Conservation (phyloP, 2,329 filamentous ascomycete species). For the Laburnicola sp. region DNA sequence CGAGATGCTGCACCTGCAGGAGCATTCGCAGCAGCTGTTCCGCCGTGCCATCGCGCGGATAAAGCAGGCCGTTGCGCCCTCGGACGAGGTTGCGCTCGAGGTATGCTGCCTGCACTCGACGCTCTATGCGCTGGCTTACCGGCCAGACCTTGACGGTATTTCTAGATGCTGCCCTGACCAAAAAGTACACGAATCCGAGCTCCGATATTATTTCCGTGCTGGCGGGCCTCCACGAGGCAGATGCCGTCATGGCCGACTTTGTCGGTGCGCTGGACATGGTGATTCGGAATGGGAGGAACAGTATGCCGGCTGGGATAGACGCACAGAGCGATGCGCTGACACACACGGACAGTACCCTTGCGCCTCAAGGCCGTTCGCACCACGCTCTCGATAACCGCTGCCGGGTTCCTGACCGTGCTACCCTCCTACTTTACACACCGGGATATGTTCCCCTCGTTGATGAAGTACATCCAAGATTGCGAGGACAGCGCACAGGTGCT, state of each 20-base stretch:
- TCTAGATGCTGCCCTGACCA: conserved; percentile 77
- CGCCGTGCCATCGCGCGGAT: conserved; percentile 69
- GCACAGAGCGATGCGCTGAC: conserved; percentile 17
- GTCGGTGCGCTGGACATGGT: conserved; percentile 79
- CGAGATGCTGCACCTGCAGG: conserved; percentile 74
- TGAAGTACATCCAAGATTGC: conserved; percentile 89
- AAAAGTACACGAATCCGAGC: conserved; percentile 92
- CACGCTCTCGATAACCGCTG: conserved; percentile 80
- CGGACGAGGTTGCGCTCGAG: conserved; percentile 81
- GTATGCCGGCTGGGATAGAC: conserved; percentile 54
- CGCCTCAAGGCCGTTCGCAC: conserved; percentile 80
- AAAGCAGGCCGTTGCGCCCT: conserved; percentile 61
- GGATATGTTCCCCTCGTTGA: conserved; percentile 89
- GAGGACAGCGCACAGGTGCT: conserved; percentile 64
- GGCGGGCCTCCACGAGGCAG: conserved; percentile 85
- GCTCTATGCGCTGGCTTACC: conserved; percentile 46
- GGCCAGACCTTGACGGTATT: conserved; percentile 85
- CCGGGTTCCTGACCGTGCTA: conserved; percentile 93
- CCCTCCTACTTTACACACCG: conserved; percentile 93
- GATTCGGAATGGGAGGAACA: conserved; percentile 72
- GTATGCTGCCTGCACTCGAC: conserved; percentile 56
- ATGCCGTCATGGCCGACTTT: conserved; percentile 84
- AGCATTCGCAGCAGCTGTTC: conserved; percentile 78
- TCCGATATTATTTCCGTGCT: conserved; percentile 91
- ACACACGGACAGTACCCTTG: conserved; percentile 63